Evolutionary conservation across 2,329 filamentous ascomycete genomes (phyloP).

Genomic region (Lithohypha guttulata): DNA sequence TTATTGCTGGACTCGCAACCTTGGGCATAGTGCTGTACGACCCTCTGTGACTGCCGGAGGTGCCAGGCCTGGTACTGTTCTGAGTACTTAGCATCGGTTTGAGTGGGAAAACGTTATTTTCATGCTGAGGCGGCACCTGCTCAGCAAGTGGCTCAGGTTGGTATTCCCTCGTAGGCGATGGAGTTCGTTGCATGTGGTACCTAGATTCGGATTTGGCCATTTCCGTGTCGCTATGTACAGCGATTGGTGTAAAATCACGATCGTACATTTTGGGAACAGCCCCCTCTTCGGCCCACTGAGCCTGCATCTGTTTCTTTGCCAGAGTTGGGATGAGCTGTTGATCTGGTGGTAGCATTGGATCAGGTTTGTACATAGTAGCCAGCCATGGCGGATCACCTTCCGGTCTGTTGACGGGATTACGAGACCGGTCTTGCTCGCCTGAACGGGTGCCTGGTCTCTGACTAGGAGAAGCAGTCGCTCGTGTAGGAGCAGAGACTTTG

Average conservation of each 20-base stretch:
- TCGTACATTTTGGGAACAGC: slow-evolving; percentile 79
- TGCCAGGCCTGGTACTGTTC: slow-evolving; percentile 28
- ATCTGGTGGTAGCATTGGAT: slow-evolving; percentile 84
- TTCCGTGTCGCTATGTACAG: slow-evolving; percentile 29
- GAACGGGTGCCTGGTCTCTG: slow-evolving; percentile 53
- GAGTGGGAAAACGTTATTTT: slow-evolving; percentile 22
- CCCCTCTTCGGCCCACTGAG: slow-evolving; percentile 89
- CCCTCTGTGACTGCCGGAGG: slow-evolving; percentile 28
- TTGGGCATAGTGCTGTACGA: slow-evolving; percentile 42
- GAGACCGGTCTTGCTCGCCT: slow-evolving; percentile 41
- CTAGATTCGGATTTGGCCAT: slow-evolving; percentile 13
- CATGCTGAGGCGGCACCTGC: slow-evolving; percentile 12
- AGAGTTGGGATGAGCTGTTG: slow-evolving; percentile 93
- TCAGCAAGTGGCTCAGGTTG: no score
- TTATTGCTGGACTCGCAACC: slow-evolving; percentile 29
- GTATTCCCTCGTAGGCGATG: slow-evolving; percentile 13
- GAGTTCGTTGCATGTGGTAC: slow-evolving; percentile 9
- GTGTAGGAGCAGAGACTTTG: slow-evolving; percentile 30
- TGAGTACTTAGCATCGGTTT: slow-evolving; percentile 23
- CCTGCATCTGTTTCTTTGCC: slow-evolving; percentile 79
- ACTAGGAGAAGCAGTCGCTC: slow-evolving; percentile 30
- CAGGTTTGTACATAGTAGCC: slow-evolving; percentile 86
- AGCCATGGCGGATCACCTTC: slow-evolving; percentile 97
- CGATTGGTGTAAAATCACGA: slow-evolving; percentile 74
- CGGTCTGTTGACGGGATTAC: slow-evolving; percentile 54